Conservation (phyloP, 176 grass and related monocot species). For the Triticum monococcum region DNA sequence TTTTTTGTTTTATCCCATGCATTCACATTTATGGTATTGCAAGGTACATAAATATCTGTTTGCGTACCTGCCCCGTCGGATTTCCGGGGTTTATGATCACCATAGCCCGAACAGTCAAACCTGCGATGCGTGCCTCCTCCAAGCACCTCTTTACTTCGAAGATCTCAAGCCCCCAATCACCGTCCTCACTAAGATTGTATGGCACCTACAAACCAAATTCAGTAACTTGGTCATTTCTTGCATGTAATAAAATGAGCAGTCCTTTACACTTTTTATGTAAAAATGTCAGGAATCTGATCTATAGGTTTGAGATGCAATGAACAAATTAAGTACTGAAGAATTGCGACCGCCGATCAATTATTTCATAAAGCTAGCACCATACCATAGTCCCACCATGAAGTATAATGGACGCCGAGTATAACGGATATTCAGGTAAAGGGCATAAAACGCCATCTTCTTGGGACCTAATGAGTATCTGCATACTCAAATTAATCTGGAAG, state of each 20-base stretch:
- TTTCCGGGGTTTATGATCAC: slow-evolving; percentile 82
- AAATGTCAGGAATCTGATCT: not conserved
- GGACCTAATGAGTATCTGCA: slow-evolving; percentile 76
- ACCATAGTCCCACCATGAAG: slow-evolving; percentile 85
- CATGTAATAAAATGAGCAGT: not conserved
- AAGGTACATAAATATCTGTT: not conserved
- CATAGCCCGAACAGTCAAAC: slow-evolving; percentile 62
- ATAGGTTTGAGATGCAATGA: not conserved
- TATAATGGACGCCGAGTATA: slow-evolving; percentile 69
- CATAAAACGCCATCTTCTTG: slow-evolving; percentile 71
- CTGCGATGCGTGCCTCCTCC: slow-evolving; percentile 53
- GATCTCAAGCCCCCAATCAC: slow-evolving; percentile 65
- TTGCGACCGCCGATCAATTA: not conserved
- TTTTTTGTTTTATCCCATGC: not conserved
- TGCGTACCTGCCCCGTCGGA: slow-evolving; percentile 64
- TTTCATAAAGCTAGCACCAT: slow-evolving; percentile 14
- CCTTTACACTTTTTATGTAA: not conserved
- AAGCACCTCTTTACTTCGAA: slow-evolving; percentile 64
- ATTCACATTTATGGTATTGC: not conserved
- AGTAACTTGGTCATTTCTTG: not conserved
- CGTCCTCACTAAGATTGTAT: slow-evolving; percentile 56
- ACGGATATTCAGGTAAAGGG: slow-evolving; percentile 70
- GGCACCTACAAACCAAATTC: slow-evolving; percentile 40
- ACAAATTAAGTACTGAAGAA: not conserved
- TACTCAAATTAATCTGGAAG: slow-evolving; percentile 60